Evolutionary conservation across 805 yeast genomes (phyloP), one percentile per base, ranked within the genome.

Genomic region (Komagataella kurtzmanii): DNA sequence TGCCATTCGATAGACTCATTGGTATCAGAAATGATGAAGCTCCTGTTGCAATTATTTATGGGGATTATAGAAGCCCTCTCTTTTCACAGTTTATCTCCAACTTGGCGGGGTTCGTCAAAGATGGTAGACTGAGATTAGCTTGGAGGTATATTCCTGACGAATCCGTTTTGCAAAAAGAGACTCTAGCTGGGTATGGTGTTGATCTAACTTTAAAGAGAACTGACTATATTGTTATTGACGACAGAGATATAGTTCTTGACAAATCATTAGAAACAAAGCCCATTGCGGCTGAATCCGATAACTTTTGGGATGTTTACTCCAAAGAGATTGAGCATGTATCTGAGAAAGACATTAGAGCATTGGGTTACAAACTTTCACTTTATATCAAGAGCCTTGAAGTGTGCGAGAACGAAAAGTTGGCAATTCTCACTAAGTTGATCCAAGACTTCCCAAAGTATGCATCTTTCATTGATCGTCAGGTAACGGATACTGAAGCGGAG

Each of bases 81-180:
- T 84, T 88, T 57, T 68, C 68, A 14, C 68, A 68, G 4, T 82
- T 85, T 67, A 81, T 87, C 58, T 62, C 70, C 12, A 75, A 80
- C 53, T 65, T 91, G 50, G 74, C 71, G 53, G 74, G 76, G 44
- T 79, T 81, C 53, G 83, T 95, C 0, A 59, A 67, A 14, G 63
- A 71, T 2, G 91, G 86, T 0, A 85, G 86, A 59, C 61, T 89
- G 24, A 73, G 85, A 49, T 85, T 87, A 62, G 76, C 83, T 2
- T 79, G 95, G 84, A 75, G 97, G 57, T 83, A 88, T 58, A 71
- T 79, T 10, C 83, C 85, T 0, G 50, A 54, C 24, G 52, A 17
- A 12, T 1, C 40, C 5, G 58, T 47, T 2, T 18, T 40, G 17
- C 58, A 63, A 14, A 51, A 52, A 10, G 75, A 71, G 47, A 14